Conservation (phyloP, 2,329 filamentous ascomycete genomes). For the Fusarium agapanthi region DNA sequence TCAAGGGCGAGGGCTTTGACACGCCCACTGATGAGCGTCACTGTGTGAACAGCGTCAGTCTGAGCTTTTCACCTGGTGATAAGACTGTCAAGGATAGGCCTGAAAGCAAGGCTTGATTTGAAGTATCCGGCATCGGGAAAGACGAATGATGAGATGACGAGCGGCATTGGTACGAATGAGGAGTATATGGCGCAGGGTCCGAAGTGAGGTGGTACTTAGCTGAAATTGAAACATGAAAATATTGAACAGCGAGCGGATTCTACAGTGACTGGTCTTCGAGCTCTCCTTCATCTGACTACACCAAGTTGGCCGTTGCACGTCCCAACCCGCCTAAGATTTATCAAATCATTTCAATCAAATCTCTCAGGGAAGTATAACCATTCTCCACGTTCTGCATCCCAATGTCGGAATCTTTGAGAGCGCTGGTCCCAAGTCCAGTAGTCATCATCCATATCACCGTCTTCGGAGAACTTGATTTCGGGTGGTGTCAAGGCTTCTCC, state of each 20-base stretch:
- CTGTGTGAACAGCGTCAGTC: conserved; percentile 92
- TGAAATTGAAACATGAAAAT: not conserved
- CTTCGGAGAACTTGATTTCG: conserved; percentile 31
- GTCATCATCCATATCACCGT: conserved; percentile 27
- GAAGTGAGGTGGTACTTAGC: not conserved
- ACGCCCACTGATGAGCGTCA: conserved; percentile 96
- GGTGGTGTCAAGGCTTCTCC: conserved; percentile 30
- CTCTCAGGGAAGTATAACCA: conserved; percentile 38
- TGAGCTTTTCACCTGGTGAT: conserved; percentile 80
- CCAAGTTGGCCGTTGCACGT: not conserved
- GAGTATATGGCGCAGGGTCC: not conserved
- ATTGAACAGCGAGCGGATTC: not conserved
- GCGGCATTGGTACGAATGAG: not conserved
- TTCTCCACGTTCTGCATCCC: conserved; percentile 33
- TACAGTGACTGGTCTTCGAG: not conserved
- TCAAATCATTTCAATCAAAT: conserved; percentile 31
- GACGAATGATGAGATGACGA: not conserved
- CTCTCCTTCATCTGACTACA: not conserved
- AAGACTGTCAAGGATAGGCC: conserved; percentile 50
- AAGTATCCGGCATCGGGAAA: not conserved
- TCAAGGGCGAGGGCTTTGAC: conserved; percentile 85
- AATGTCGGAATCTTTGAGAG: conserved; percentile 31
- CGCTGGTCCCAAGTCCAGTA: conserved; percentile 38
- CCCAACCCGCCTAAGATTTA: not conserved
- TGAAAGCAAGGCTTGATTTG: conserved; percentile 49